These are phyloP conservation scores for Calocera cornea DNA, from an alignment of 768 basidiomycete species.

Conservation along the genomic window DNA sequence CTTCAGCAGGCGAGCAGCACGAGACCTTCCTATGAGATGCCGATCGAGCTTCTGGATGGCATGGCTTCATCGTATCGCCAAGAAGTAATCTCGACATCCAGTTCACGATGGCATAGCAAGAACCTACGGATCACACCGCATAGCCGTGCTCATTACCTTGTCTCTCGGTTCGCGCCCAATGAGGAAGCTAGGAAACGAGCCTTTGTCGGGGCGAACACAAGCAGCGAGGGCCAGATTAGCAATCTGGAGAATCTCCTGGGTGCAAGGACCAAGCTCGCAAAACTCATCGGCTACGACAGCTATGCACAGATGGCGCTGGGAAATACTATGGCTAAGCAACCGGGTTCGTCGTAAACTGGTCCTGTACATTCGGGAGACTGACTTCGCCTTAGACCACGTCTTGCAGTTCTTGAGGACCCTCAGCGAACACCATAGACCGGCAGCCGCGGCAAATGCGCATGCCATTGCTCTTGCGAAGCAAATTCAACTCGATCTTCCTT, in stretches of 20 bases:
- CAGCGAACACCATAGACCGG: constrained; percentile 63
- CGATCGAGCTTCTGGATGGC: constrained; percentile 49
- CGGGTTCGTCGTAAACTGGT: constrained; percentile 38
- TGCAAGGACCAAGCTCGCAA: constrained; percentile 69
- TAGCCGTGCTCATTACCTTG: constrained; percentile 39
- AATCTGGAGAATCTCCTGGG: constrained; percentile 62
- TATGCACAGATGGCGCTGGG: constrained; percentile 76
- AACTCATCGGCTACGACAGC: constrained; percentile 68
- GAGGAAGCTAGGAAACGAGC: constrained; percentile 71
- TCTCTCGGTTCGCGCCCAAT: constrained; percentile 74
- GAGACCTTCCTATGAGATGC: constrained; percentile 50
- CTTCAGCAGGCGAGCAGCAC: constrained; percentile 51
- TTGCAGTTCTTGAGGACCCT: constrained; percentile 70
- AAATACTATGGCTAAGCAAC: constrained; percentile 96
- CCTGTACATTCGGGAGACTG: not conserved
- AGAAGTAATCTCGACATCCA: not conserved
- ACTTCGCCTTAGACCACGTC: constrained; percentile 53
- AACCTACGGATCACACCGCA: not conserved
- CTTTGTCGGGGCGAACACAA: constrained; percentile 71
- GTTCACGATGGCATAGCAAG: constrained; percentile 9
- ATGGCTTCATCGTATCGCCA: constrained; percentile 1
- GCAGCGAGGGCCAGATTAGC: constrained; percentile 57
- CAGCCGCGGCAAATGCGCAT: constrained; percentile 60
- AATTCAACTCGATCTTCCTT: constrained; percentile 36
- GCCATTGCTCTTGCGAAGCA: constrained; percentile 52